Evolutionary conservation across 2,329 filamentous ascomycete genomes (phyloP).

Genomic region (Calonectria fujianensis): DNA sequence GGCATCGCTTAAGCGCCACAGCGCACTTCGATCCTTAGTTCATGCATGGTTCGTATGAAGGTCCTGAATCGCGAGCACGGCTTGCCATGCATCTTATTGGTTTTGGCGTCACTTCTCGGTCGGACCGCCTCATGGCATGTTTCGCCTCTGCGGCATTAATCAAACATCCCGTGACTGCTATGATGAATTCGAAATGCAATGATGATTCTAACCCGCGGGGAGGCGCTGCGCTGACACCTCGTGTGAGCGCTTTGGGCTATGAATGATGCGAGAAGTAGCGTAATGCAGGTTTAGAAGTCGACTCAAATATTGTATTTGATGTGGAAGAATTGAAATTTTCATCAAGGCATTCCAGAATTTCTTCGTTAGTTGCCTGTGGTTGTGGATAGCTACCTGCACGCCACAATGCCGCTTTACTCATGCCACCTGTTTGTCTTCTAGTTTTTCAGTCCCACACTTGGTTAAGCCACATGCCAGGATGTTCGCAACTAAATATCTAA

Average conservation of each 20-base stretch:
- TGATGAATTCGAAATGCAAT: background rate
- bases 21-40: background rate
- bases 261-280: background rate
- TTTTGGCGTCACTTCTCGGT: background rate
- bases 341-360: background rate
- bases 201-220: background rate
- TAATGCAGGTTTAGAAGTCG: background rate
- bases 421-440: background rate
- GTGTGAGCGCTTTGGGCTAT: background rate
- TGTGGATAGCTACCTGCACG: background rate
- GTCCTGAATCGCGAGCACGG: background rate
- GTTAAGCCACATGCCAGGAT: background rate
- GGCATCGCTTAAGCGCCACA: background rate
- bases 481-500: background rate
- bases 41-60: background rate
- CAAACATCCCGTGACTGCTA: background rate
- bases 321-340: background rate
- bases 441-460: background rate
- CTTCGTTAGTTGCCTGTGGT: background rate
- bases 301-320: background rate
- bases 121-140: background rate
- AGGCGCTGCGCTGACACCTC: background rate
- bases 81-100: background rate
- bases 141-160: background rate
- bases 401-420: too few species aligned